phyloP scores from a whole-genome alignment of 2,329 filamentous ascomycete genomes.

The Penicillium sp. region DNA sequence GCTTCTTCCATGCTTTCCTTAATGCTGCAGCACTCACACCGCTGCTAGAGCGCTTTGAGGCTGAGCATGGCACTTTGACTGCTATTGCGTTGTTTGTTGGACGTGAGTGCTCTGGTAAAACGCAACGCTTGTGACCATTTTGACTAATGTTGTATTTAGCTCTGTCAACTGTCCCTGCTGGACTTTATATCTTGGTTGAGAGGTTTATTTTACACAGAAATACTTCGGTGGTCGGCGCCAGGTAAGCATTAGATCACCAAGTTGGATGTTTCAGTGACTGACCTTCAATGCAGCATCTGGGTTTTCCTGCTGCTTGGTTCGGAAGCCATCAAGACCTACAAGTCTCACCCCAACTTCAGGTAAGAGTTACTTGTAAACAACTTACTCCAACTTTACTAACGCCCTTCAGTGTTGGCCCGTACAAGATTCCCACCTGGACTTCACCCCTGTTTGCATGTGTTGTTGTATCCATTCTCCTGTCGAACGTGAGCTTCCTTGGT shows the following conservation, averaged over 20 bases:
- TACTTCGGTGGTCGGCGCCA: constrained; percentile 75
- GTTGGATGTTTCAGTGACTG: constrained; percentile 12
- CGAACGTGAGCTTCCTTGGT: constrained; percentile 78
- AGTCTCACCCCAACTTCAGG: constrained; percentile 73
- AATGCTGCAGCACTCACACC: constrained; percentile 80
- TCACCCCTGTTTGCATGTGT: constrained; percentile 76
- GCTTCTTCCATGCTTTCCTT: constrained; percentile 74
- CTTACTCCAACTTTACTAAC: constrained; percentile 17
- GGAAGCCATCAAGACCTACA: constrained; percentile 83
- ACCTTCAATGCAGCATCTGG: constrained; percentile 67
- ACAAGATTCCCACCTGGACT: constrained; percentile 86
- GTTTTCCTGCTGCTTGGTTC: constrained; percentile 82
- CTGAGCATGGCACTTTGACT: constrained; percentile 85
- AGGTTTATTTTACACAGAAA: constrained; percentile 68
- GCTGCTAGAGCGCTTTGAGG: constrained; percentile 90
- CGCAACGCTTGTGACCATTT: background rate
- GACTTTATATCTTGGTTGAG: constrained; percentile 77
- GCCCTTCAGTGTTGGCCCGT: constrained; percentile 51
- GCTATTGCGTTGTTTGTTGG: constrained; percentile 86
- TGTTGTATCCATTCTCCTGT: constrained; percentile 72
- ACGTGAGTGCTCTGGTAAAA: constrained; percentile 58
- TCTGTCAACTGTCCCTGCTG: constrained; percentile 75
- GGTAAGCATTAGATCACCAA: constrained; percentile 51
- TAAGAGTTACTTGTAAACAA: constrained; percentile 28
- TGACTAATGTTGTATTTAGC: constrained; percentile 49